These are phyloP conservation scores for Cyclotella kingstonii DNA, from an alignment of 108 stramenopile species.

Conservation along the genomic window DNA sequence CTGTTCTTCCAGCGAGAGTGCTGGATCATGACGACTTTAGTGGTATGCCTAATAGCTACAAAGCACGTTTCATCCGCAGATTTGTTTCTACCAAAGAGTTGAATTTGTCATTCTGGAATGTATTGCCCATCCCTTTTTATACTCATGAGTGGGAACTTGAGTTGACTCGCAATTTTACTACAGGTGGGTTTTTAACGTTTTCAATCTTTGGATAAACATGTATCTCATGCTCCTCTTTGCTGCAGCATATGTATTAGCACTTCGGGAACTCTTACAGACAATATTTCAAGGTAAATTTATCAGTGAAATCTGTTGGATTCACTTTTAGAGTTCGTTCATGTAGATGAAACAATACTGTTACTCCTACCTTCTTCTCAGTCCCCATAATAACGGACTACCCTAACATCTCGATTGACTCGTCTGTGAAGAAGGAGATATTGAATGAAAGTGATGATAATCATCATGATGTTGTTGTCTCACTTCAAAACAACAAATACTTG, in stretches of 20 bases:
- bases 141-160: conserved; percentile 34
- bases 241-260: conserved; percentile 3
- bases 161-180: conserved; percentile 27
- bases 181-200: conserved; percentile 8
- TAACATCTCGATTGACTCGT: conserved; percentile 15
- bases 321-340: not conserved
- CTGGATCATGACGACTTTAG: conserved; percentile 25
- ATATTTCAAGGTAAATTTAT: conserved; percentile 4
- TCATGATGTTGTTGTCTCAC: not conserved
- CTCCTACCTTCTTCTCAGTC: not conserved
- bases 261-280: conserved; percentile 9
- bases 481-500: conserved; percentile 12
- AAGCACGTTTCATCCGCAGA: conserved; percentile 29
- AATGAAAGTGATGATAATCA: not conserved
- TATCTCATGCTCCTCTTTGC: not conserved
- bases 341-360: not conserved
- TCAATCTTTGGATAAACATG: not conserved
- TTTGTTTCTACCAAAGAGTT: conserved; percentile 28
- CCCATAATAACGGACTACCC: conserved; percentile 7
- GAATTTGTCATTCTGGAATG: conserved; percentile 27
- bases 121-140: conserved; percentile 28
- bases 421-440: not conserved
- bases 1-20: conserved; percentile 12
- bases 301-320: not conserved
- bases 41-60: conserved; percentile 26